Conservation (phyloP, 2,329 filamentous ascomycete species). For the Dactylellina haptotyla region DNA sequence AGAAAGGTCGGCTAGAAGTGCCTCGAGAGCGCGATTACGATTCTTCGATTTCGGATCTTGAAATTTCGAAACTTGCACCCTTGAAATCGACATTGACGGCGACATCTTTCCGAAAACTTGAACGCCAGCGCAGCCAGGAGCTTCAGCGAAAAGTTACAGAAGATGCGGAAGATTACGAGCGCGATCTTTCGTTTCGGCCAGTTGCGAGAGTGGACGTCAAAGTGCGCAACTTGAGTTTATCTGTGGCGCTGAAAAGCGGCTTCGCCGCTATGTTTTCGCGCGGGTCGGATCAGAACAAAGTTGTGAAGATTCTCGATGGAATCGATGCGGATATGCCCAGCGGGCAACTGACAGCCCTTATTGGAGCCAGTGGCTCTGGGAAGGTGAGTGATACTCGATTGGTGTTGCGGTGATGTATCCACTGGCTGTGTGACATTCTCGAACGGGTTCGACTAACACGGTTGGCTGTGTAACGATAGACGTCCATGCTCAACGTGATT, state of each 20-base stretch:
- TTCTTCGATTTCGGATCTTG: constrained; percentile 13
- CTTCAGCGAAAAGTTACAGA: constrained; percentile 22
- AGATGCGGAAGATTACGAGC: constrained; percentile 22
- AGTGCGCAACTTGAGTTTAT: constrained; percentile 55
- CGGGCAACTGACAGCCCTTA: constrained; percentile 77
- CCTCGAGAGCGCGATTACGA: not conserved
- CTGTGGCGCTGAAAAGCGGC: constrained; percentile 59
- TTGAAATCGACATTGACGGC: constrained; percentile 29
- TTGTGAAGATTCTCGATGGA: constrained; percentile 67
- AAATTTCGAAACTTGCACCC: constrained; percentile 31
- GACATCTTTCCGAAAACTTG: constrained; percentile 28
- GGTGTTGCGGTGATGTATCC: not conserved
- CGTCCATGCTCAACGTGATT: constrained; percentile 75
- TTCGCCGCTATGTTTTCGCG: constrained; percentile 11
- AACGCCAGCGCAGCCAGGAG: constrained; percentile 15
- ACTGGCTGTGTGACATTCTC: constrained; percentile 1
- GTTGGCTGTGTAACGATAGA: constrained; percentile 59
- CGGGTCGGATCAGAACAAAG: constrained; percentile 16
- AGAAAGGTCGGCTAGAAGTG: constrained; percentile 2
- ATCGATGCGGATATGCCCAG: constrained; percentile 72
- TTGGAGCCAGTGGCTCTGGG: constrained; percentile 77
- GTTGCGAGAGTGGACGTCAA: constrained; percentile 54
- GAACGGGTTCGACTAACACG: constrained; percentile 58
- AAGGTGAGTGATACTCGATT: constrained; percentile 63
- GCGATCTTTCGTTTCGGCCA: constrained; percentile 41